phyloP scores from a whole-genome alignment of 179 eudicot species.

The Drosera spatulata region DNA sequence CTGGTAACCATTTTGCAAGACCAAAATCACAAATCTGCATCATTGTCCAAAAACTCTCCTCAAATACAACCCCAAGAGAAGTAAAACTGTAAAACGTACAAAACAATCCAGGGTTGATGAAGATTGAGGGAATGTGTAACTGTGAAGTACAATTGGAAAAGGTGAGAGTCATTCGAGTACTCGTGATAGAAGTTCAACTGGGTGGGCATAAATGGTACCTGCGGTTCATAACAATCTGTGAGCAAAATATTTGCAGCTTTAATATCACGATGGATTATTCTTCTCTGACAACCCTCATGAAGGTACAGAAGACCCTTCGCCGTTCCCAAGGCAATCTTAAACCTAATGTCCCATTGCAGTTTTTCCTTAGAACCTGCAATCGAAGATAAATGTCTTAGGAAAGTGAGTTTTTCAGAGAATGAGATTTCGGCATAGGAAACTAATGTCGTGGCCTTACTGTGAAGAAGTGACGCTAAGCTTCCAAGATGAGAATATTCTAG shows the following conservation, averaged over 20 bases:
- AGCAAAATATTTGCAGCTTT: conserved; percentile 37
- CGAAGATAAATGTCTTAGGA: background rate
- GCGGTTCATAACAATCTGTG: conserved; percentile 24
- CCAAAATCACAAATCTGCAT: conserved; percentile 94
- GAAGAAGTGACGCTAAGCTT: conserved; percentile 29
- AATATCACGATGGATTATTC: conserved; percentile 34
- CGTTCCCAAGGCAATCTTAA: conserved; percentile 26
- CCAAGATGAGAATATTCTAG: conserved; percentile 33
- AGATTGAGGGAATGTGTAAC: too few species aligned
- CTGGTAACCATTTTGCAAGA: conserved; percentile 90
- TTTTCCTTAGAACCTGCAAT: conserved; percentile 21
- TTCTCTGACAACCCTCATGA: conserved; percentile 29
- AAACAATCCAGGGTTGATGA: too few species aligned
- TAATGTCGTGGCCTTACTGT: conserved; percentile 10
- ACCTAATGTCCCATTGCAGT: conserved; percentile 20
- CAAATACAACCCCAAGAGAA: too few species aligned
- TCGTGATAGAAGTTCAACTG: too few species aligned
- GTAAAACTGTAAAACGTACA: too few species aligned
- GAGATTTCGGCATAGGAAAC: too few species aligned
- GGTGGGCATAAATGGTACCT: conserved; percentile 7
- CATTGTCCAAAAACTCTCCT: background rate
- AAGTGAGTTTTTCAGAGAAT: too few species aligned
- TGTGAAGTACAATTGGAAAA: too few species aligned
- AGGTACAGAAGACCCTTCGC: conserved; percentile 33
- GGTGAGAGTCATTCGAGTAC: too few species aligned